phyloP scores from a whole-genome alignment of 2,329 filamentous ascomycete genomes.

The Ophiosphaerella korrae region DNA sequence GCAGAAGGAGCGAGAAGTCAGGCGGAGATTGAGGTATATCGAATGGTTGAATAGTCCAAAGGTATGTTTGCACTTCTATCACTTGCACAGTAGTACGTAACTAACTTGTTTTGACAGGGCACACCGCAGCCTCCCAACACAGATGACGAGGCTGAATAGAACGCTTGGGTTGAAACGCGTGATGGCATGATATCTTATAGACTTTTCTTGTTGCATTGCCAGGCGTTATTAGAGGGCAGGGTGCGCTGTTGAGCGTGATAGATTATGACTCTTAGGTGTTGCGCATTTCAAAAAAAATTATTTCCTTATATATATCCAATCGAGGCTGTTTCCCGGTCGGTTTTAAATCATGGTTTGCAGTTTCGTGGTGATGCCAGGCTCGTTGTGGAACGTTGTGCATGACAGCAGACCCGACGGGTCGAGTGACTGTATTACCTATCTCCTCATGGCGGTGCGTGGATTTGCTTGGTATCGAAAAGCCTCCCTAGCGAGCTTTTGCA shows the following conservation, averaged over 20 bases:
- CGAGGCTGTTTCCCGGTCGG: too few relatives aligned
- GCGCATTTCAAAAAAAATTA: conserved; percentile 2
- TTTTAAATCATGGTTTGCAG: too few relatives aligned
- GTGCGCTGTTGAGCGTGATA: neutral
- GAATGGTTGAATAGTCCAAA: conserved; percentile 76
- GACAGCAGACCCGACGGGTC: too few relatives aligned
- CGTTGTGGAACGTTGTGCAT: too few relatives aligned
- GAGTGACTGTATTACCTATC: too few relatives aligned
- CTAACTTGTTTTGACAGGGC: conserved; percentile 38
- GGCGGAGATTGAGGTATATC: conserved; percentile 82
- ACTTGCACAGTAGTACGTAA: neutral
- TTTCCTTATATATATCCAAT: neutral
- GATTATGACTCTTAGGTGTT: conserved; percentile 2
- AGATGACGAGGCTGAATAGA: conserved; percentile 48
- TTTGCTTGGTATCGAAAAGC: too few relatives aligned
- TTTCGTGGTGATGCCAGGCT: too few relatives aligned
- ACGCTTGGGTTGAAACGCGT: conserved; percentile 5
- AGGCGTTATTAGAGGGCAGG: conserved; percentile 20
- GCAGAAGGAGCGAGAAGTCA: conserved; percentile 87
- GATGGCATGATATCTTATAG: conserved; percentile 21
- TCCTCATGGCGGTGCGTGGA: too few relatives aligned
- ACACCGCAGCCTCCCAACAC: conserved; percentile 49
- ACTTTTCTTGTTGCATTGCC: conserved; percentile 17
- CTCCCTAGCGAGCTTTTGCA: too few relatives aligned
- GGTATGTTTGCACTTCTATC: conserved; percentile 27